phyloP scores from a whole-genome alignment of 768 basidiomycete genomes.

The Boletus reticuloceps region DNA sequence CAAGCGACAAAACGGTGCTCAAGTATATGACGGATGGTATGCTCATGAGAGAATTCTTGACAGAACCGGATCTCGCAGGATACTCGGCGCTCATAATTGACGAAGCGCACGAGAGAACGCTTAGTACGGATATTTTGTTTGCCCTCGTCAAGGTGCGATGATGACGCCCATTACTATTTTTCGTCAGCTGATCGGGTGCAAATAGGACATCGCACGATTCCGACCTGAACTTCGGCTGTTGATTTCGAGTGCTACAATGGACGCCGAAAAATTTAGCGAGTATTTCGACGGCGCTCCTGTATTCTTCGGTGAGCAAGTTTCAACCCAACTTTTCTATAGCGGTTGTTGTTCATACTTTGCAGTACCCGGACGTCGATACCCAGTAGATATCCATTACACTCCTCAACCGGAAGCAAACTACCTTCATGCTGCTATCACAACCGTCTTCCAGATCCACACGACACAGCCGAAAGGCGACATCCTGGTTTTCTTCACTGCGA shows the following conservation, averaged over 20 bases:
- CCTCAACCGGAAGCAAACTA: constrained; percentile 99
- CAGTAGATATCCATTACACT: constrained; percentile 98
- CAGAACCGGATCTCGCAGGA: constrained; percentile 93
- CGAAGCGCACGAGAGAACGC: constrained; percentile 96
- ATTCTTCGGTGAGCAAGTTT: constrained; percentile 69
- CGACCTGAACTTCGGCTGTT: constrained; percentile 90
- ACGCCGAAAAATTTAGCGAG: constrained; percentile 96
- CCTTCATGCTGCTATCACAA: constrained; percentile 97
- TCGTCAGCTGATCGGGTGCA: constrained; percentile 21
- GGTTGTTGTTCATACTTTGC: constrained; percentile 5
- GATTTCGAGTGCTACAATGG: constrained; percentile 96
- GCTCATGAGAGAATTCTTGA: constrained; percentile 94
- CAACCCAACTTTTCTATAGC: background rate
- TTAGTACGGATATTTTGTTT: constrained; percentile 98
- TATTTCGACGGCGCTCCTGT: constrained; percentile 97
- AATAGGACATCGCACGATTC: constrained; percentile 92
- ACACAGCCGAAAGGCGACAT: constrained; percentile 98
- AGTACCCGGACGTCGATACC: constrained; percentile 97
- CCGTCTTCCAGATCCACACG: constrained; percentile 98
- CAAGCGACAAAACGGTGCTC: constrained; percentile 96
- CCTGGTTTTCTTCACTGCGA: constrained; percentile 91
- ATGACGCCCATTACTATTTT: constrained; percentile 3
- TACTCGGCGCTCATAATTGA: constrained; percentile 97
- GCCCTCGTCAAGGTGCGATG: constrained; percentile 97
- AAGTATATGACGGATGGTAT: constrained; percentile 99